Percentiles rank a stretch among this genome's conserved stretches.
Conservation (phyloP, 768 basidiomycete genomes). For the Macrolepiota albuminosa region DNA sequence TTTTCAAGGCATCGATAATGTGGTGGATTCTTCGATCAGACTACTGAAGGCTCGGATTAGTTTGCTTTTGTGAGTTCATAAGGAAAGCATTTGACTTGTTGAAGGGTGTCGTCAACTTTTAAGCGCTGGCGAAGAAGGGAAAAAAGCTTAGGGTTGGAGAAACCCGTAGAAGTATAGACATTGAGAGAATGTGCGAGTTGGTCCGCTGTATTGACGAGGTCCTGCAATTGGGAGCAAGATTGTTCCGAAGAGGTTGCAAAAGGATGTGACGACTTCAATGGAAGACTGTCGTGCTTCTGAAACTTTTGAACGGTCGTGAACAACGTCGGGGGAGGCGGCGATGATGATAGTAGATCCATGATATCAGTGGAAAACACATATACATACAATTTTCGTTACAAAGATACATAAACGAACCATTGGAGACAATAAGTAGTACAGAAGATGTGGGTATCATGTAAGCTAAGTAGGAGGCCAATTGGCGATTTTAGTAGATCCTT, state of each 20-base stretch:
- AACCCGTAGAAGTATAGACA: slow-evolving; percentile 42
- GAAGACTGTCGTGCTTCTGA: slow-evolving; percentile 31
- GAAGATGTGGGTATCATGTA: background rate
- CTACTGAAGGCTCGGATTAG: slow-evolving; percentile 27
- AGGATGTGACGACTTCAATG: slow-evolving; percentile 35
- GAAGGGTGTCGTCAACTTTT: slow-evolving; percentile 43
- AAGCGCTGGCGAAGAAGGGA: slow-evolving; percentile 66
- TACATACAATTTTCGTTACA: background rate
- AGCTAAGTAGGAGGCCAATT: slow-evolving; percentile 36
- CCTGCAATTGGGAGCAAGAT: slow-evolving; percentile 40
- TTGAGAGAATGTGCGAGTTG: slow-evolving; percentile 52
- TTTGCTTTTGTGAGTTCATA: background rate
- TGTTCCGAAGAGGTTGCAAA: slow-evolving; percentile 40
- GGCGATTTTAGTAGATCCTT: slow-evolving; percentile 19
- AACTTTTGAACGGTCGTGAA: slow-evolving; percentile 40
- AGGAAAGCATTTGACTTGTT: slow-evolving; percentile 37
- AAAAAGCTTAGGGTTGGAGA: slow-evolving; percentile 61
- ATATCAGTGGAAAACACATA: slow-evolving; percentile 1
- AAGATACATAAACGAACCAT: background rate
- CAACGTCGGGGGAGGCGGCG: slow-evolving; percentile 27
- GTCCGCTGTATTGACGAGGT: slow-evolving; percentile 46
- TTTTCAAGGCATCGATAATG: slow-evolving; percentile 42
- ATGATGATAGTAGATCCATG: slow-evolving; percentile 18
- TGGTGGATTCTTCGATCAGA: slow-evolving; percentile 50
- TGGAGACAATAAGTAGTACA: background rate